Base-by-base conservation (phyloP, 306 rosid species). In the Bauhinia variegata region DNA sequence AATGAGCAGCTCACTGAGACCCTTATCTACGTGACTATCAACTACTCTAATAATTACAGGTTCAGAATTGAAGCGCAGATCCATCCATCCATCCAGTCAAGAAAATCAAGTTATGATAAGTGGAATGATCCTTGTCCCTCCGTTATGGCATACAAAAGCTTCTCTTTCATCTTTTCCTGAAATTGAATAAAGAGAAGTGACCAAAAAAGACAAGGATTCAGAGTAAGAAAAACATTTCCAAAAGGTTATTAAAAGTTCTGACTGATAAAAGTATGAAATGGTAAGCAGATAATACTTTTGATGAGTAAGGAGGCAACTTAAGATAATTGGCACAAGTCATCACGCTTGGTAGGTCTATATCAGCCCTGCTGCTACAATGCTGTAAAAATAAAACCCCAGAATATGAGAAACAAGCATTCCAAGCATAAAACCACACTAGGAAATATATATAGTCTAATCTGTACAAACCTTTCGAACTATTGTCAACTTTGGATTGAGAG, bases 251-350 rank as follows among this genome's bases (percentile, higher is more conserved):
- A 16, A 11, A 19, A 50, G 30, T 33, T 16, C 9, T n/a, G 9
- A 14, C 6, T 30, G 33, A 41, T 53, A 41, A 4, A 13, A 52
- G 67, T 18, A 47, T 58, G 49, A 65, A 67, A 70, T 60, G 66
- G 47, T 6, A 67, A 52, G 64, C 52, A 16, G 28, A 49, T n/a
- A n/a, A n/a, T 60, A 95, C 99, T 74, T 91, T 91, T 70, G 97
- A 82, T 15, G 97, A 85, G 86, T 91, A 95, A 7, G 99, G 91
- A 19, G 99, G 99, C 63, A 95, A 73, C 88, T 95, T 95, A 60
- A 95, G 95, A 78, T 95, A 95, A 77, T 95, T 95, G 66, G 99
- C 99, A 62, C 99, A 95, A 6, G 99, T 91, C 99, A 95, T 95
- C 84, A 91, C 99, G 12, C 99, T 95, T 11, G 99, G 99, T 60